Conservation (phyloP, 192 early-diverging fungal species). For the Coemansia sp. region DNA sequence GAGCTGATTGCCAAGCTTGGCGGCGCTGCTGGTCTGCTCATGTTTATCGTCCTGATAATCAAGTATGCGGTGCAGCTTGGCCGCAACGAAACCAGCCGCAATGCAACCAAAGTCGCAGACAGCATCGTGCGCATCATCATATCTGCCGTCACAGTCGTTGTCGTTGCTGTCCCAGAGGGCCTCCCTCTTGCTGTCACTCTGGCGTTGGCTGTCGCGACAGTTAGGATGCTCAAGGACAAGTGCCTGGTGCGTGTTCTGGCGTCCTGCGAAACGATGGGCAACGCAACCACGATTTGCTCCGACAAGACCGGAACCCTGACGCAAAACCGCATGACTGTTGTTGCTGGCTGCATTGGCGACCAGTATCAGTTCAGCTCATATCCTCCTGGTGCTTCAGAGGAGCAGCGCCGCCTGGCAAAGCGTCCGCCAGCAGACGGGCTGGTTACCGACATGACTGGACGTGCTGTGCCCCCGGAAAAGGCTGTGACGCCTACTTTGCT, state of each 20-base stretch:
- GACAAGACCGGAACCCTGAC: conserved; percentile 99
- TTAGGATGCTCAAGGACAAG: conserved; percentile 94
- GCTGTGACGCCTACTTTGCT: conserved; percentile 46
- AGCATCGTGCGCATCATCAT: conserved; percentile 80
- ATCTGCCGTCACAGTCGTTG: conserved; percentile 89
- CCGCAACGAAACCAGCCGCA: conserved; percentile 48
- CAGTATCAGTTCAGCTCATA: conserved; percentile 64
- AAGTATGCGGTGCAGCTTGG: conserved; percentile 71
- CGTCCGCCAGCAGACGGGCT: conserved; percentile 46
- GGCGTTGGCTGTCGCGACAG: conserved; percentile 91
- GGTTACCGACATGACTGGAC: conserved; percentile 52
- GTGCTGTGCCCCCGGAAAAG: conserved; percentile 43
- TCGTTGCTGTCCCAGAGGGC: conserved; percentile 98
- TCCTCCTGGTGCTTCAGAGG: conserved; percentile 51
- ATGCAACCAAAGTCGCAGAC: conserved; percentile 59
- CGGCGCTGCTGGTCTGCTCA: conserved; percentile 75
- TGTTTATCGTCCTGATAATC: conserved; percentile 87
- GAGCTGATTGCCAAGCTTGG: conserved; percentile 94
- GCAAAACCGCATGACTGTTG: conserved; percentile 97
- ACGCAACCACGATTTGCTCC: conserved; percentile 97
- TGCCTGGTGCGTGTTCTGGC: conserved; percentile 94
- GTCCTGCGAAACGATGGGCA: conserved; percentile 99
- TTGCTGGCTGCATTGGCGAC: conserved; percentile 77
- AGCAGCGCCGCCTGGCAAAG: conserved; percentile 51
- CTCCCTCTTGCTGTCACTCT: conserved; percentile 96